Evolutionary conservation across 2,329 filamentous ascomycete species (phyloP).

Genomic region (Aulographum hederae): DNA sequence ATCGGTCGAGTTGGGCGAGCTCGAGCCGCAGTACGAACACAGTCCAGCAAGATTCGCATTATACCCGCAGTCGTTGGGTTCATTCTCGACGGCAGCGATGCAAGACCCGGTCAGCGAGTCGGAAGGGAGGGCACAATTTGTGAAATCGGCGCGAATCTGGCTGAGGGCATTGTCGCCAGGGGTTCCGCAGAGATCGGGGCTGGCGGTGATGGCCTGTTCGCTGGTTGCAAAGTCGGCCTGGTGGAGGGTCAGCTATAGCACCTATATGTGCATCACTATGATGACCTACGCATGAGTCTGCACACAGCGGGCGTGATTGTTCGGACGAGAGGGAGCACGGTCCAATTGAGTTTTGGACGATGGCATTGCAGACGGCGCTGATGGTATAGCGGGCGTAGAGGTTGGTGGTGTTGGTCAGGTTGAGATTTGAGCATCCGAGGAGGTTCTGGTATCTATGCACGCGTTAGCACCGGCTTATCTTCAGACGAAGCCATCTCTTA

Average conservation of each 20-base stretch:
- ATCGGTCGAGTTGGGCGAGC: conserved; percentile 80
- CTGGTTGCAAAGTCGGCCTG: conserved; percentile 72
- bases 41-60: conserved; percentile 52
- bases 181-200: conserved; percentile 52
- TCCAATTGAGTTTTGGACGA: conserved; percentile 72
- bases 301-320: conserved; percentile 61
- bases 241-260: no score
- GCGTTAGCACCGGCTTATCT: conserved; percentile 15
- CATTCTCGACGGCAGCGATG: conserved; percentile 60
- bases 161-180: conserved; percentile 46
- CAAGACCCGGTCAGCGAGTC: conserved; percentile 58
- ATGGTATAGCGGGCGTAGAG: conserved; percentile 89
- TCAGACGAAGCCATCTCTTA: conserved; percentile 25
- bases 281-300: conserved; percentile 60
- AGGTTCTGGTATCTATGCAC: conserved; percentile 54
- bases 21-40: conserved; percentile 70
- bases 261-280: no score
- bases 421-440: conserved; percentile 63
- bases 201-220: conserved; percentile 67
- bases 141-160: conserved; percentile 83
- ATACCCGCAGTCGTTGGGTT: conserved; percentile 77
- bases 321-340: conserved; percentile 47
- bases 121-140: conserved; percentile 70
- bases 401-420: conserved; percentile 59
- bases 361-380: conserved; percentile 79